Evolutionary conservation across 768 basidiomycete species (phyloP).

Genomic region (Auricularia sp.): DNA sequence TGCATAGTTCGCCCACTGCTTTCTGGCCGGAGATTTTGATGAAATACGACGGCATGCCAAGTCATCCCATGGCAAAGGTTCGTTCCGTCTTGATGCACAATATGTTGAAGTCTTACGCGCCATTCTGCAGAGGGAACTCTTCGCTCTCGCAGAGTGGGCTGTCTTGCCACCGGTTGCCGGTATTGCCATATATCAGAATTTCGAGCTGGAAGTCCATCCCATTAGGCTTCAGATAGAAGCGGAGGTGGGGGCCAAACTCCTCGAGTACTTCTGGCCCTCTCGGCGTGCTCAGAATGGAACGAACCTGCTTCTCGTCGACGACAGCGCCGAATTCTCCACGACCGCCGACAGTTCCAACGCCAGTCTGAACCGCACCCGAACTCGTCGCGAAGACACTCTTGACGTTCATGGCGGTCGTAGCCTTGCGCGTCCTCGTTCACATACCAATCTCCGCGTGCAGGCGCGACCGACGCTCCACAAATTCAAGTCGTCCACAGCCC

Average conservation of each 20-base stretch:
- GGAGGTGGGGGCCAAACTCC: slow-evolving; percentile 64
- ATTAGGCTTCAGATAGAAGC: slow-evolving; percentile 82
- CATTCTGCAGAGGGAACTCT: slow-evolving; percentile 20
- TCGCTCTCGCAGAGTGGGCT: slow-evolving; percentile 70
- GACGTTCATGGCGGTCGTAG: background rate
- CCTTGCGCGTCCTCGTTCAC: background rate
- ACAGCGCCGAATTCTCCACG: slow-evolving; percentile 17
- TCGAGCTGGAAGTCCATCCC: slow-evolving; percentile 76
- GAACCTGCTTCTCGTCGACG: slow-evolving; percentile 11
- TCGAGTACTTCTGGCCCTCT: slow-evolving; percentile 82
- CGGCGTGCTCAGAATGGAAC: slow-evolving; percentile 19
- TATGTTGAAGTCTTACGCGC: background rate
- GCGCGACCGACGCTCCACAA: background rate
- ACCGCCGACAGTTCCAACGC: background rate
- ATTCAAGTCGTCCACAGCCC: background rate
- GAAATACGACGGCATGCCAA: slow-evolving; percentile 61
- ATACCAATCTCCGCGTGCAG: background rate
- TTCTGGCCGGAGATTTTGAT: slow-evolving; percentile 82
- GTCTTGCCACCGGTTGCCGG: slow-evolving; percentile 87
- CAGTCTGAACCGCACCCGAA: background rate
- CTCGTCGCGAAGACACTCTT: background rate
- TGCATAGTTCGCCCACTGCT: slow-evolving; percentile 76
- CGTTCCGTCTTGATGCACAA: slow-evolving; percentile 9
- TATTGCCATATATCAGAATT: slow-evolving; percentile 77
- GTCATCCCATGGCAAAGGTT: slow-evolving; percentile 66